Base-by-base conservation (phyloP, 305 asterid genomes). In the Lippia alba region DNA sequence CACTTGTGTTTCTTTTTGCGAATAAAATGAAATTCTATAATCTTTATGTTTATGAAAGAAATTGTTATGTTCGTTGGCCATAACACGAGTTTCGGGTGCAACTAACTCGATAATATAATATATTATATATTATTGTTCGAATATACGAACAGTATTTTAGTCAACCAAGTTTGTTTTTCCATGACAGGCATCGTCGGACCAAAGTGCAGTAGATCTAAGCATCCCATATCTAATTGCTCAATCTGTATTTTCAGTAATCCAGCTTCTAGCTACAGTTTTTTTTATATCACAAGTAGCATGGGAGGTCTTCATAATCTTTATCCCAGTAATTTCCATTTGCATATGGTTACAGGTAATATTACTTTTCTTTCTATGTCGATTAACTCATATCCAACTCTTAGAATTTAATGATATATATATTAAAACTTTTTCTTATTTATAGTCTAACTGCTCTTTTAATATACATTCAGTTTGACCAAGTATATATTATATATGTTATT, bases 281-380 rank as follows among this genome's bases (percentile, higher is more conserved):
- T 86, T 87, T 56, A 81, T 87, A 89, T 81, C 94, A n/a, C 86
- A 67, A 66, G 85, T 81, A 60, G 77, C 91, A 12, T 87, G 93
- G 93, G 89, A 81, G 66, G 69, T 76, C 73, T 76, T 76, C 70
- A 40, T 76, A 12, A 15, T 76, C 44, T 76, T 76, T 48, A 71
- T 76, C 36, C 80, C 76, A 12, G 66, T 79, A 65, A 60, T 80
- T 18, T 66, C 79, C 49, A 40, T 81, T 50, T 81, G 83, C 82
- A 10, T 87, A 49, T 83, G 79, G 81, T 72, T 84, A 66, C 82
- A 84, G 89, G 89, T 87, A 79, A 30, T 1, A 18, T 49, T 67
- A 55, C 1, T 51, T n/a, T 56, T n/a, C 5, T 41, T 41, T 6
- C 11, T 11, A 4, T 41, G 5, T 4, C 8, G 8, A 41, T 41